Percentiles rank a stretch among this genome's conserved stretches.
Evolutionary conservation across 129 eudicot genomes (phyloP).

Genomic region (Flaveria ramosissima): DNA sequence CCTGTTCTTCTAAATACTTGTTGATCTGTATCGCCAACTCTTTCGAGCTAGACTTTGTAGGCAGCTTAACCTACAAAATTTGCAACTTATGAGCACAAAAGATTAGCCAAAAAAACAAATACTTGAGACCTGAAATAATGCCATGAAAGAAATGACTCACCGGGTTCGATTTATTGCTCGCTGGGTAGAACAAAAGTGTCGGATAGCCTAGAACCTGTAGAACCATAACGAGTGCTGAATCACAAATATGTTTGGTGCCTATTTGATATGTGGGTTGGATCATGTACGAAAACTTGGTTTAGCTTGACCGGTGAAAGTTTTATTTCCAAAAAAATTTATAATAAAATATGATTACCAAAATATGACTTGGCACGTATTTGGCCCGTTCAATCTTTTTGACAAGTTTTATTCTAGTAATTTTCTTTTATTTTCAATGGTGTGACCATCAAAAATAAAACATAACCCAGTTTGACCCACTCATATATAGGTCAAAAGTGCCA

Average conservation of each 20-base stretch:
- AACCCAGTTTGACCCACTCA: no score
- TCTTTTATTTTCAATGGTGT: no score
- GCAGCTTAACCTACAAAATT: conserved; percentile 56
- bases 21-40: conserved; percentile 75
- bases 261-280: not conserved
- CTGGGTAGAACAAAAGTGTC: conserved; percentile 70
- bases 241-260: not conserved
- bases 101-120: not conserved
- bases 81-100: not conserved
- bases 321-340: no score
- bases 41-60: conserved; percentile 71
- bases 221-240: not conserved
- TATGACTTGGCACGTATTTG: no score
- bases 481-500: no score
- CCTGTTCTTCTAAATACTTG: conserved; percentile 51
- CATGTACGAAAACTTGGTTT: no score
- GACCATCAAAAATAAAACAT: no score
- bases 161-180: conserved; percentile 60
- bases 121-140: not conserved
- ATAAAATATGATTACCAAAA: no score
- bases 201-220: conserved; percentile 59
- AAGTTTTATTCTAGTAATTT: no score
- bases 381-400: no score
- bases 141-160: conserved; percentile 39
- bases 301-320: no score